These are phyloP conservation scores for Ceratobasidium sp. DNA, from an alignment of 1,284 basidiomycete species.

Conservation along the genomic window DNA sequence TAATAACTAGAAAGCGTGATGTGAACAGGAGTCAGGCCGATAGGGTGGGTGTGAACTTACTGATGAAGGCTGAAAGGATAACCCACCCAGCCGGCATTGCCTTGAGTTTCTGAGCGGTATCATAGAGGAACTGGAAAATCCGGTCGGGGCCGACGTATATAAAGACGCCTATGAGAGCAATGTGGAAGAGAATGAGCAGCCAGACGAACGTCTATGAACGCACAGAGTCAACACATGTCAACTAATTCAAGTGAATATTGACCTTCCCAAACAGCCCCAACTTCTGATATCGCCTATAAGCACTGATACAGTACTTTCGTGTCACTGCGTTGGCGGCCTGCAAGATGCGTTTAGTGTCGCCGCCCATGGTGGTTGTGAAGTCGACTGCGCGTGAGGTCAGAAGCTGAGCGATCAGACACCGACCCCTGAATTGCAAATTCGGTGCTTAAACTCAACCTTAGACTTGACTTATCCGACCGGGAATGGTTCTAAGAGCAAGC, in stretches of 20 bases:
- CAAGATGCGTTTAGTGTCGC: slow-evolving; percentile 20
- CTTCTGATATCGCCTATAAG: slow-evolving; percentile 59
- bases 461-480: not conserved
- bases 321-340: slow-evolving; percentile 1
- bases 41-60: slow-evolving; percentile 59
- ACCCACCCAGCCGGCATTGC: slow-evolving; percentile 72
- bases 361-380: slow-evolving; percentile 39
- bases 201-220: slow-evolving; percentile 58
- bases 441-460: slow-evolving; percentile 1
- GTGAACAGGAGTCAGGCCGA: slow-evolving; percentile 26
- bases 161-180: slow-evolving; percentile 60
- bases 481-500: slow-evolving; percentile 26
- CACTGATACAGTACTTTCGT: slow-evolving; percentile 22
- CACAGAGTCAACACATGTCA: not conserved
- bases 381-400: slow-evolving; percentile 36
- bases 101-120: slow-evolving; percentile 72
- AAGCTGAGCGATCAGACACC: slow-evolving; percentile 8
- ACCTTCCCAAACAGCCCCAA: slow-evolving; percentile 67
- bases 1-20: slow-evolving; percentile 61
- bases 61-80: slow-evolving; percentile 64
- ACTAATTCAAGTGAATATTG: slow-evolving; percentile 39
- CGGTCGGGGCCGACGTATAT: slow-evolving; percentile 70
- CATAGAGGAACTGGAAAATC: slow-evolving; percentile 76
- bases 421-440: slow-evolving; percentile 31
- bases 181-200: slow-evolving; percentile 63